Evolutionary conservation across 139 green algal genomes (phyloP).

Genomic region (Micractinium sp.): DNA sequence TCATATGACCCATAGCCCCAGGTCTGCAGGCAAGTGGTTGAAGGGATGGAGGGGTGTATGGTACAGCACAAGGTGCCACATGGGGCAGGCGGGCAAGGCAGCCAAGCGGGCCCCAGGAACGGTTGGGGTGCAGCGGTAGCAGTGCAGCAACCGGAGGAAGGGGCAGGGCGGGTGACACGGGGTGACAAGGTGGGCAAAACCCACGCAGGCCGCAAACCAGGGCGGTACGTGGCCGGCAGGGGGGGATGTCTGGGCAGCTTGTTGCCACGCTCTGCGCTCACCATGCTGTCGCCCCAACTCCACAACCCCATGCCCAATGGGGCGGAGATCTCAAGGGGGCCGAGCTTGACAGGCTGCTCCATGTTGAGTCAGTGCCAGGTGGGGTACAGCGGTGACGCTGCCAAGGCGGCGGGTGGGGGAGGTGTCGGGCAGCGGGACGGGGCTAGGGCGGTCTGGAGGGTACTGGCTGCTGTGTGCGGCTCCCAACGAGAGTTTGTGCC

Average conservation of each 20-base stretch:
- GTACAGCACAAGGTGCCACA: background rate
- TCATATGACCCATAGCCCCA: conserved; percentile 28
- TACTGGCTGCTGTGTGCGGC: background rate
- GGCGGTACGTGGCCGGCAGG: background rate
- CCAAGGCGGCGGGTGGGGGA: background rate
- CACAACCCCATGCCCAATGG: conserved; percentile 27
- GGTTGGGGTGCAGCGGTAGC: too few relatives aligned
- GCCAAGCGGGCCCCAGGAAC: too few relatives aligned
- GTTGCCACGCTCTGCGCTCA: background rate
- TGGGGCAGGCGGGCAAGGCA: too few relatives aligned
- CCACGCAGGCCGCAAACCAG: too few relatives aligned
- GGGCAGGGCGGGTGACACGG: too few relatives aligned
- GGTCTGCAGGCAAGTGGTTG: background rate
- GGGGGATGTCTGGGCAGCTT: background rate
- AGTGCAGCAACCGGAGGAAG: too few relatives aligned
- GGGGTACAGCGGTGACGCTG: background rate
- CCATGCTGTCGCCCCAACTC: conserved; percentile 24
- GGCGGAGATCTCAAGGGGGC: background rate
- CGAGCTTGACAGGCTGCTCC: background rate
- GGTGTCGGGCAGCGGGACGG: background rate
- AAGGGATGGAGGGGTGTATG: background rate
- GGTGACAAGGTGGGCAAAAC: too few relatives aligned
- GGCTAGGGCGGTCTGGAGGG: background rate
- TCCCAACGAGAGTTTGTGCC: background rate
- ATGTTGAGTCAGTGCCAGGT: too few relatives aligned